A percentile compares a stretch with the other conserved stretches of the same genome.
Evolutionary conservation across 2,329 filamentous ascomycete genomes (phyloP).

Genomic region (Fusarium sp.): DNA sequence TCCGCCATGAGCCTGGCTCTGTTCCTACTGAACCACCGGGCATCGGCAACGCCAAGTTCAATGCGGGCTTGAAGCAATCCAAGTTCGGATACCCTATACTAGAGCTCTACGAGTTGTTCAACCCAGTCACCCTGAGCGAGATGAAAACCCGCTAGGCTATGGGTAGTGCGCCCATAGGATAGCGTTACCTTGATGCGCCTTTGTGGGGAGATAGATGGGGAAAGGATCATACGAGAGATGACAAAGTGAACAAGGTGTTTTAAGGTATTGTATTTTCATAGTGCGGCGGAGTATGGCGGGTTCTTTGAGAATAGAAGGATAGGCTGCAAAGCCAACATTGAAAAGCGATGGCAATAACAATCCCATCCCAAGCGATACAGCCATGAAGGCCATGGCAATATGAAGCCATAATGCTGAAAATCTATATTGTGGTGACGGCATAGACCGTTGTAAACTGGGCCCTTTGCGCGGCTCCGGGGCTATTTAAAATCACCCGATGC

Average conservation of each 20-base stretch:
- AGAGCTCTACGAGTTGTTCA: constrained; percentile 39
- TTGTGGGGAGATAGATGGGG: constrained; percentile 45
- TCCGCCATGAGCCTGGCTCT: constrained; percentile 26
- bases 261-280: background rate
- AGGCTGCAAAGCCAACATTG: background rate
- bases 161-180: constrained; percentile 45
- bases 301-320: background rate
- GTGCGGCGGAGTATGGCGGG: background rate
- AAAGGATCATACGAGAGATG: constrained; percentile 7
- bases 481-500: too few relatives aligned
- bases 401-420: too few relatives aligned
- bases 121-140: constrained; percentile 39
- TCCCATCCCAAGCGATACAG: background rate
- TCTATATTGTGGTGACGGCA: too few relatives aligned
- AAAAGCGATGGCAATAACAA: background rate
- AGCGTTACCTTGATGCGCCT: constrained; percentile 35
- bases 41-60: constrained; percentile 48
- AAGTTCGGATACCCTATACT: constrained; percentile 46
- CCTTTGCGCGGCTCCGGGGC: too few relatives aligned
- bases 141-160: constrained; percentile 43
- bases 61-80: constrained; percentile 43
- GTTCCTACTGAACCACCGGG: constrained; percentile 41
- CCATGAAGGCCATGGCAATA: background rate
- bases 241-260: constrained; percentile 14
- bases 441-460: too few relatives aligned